A percentile compares a stretch with the other conserved stretches of the same genome.
Evolutionary conservation across 2,329 filamentous ascomycete species (phyloP).

Genomic region (Blastomyces gilchristii): DNA sequence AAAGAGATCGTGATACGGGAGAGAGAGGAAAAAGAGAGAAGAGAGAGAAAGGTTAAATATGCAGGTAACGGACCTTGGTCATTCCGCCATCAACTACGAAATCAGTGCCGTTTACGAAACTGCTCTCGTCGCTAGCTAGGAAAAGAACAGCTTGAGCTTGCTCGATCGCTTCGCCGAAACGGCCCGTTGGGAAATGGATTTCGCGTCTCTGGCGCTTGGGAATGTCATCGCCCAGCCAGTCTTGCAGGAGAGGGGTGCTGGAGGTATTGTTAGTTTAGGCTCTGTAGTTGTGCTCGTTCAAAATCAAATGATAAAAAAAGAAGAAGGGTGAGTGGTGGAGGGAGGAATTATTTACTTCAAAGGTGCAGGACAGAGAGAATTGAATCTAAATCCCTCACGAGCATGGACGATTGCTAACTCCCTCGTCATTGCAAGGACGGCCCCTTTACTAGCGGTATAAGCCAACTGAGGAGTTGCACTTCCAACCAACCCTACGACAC

Average conservation of each 20-base stretch:
- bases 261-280: neutral
- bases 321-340: too few relatives aligned
- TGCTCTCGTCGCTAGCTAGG: conserved; percentile 75
- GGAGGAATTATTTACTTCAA: conserved; percentile 50
- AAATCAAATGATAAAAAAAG: neutral
- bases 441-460: conserved; percentile 90
- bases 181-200: conserved; percentile 77
- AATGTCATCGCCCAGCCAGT: conserved; percentile 83
- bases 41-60: neutral
- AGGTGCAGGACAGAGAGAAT: conserved; percentile 79
- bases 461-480: conserved; percentile 81
- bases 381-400: conserved; percentile 81
- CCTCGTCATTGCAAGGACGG: conserved; percentile 78
- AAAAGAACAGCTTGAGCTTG: conserved; percentile 85
- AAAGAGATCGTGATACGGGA: neutral
- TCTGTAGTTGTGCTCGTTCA: neutral
- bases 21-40: neutral
- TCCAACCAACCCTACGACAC: conserved; percentile 76
- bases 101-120: conserved; percentile 82
- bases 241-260: conserved; percentile 75
- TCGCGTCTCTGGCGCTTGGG: conserved; percentile 73
- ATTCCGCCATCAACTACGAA: conserved; percentile 95
- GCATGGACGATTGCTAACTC: conserved; percentile 90
- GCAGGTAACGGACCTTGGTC: conserved; percentile 51
- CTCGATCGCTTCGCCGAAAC: conserved; percentile 89